Percentiles rank a stretch among this genome's conserved stretches.
Evolutionary conservation across 257 asterid genomes (phyloP).

Genomic region (Solanum chmielewskii): DNA sequence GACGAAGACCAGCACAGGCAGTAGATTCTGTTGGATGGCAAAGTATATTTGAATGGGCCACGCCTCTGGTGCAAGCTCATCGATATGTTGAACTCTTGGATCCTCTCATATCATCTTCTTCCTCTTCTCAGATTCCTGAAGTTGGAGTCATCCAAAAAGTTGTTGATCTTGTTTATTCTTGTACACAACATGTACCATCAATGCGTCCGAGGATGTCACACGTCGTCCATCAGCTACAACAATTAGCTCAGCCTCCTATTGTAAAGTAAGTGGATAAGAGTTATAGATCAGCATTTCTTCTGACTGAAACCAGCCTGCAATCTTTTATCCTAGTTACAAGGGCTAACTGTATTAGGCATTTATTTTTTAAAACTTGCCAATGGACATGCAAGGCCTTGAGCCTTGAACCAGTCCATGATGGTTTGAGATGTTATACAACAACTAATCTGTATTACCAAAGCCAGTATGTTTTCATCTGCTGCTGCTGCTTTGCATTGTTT

Average conservation of each 20-base stretch:
- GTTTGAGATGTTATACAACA: not conserved
- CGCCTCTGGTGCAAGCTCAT: slow-evolving; percentile 86
- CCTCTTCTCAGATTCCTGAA: slow-evolving; percentile 72
- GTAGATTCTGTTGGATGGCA: slow-evolving; percentile 97
- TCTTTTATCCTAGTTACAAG: not conserved
- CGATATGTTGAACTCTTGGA: slow-evolving; percentile 79
- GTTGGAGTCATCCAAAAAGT: slow-evolving; percentile 70
- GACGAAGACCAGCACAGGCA: slow-evolving; percentile 93
- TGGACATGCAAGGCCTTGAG: not conserved
- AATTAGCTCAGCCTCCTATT: slow-evolving; percentile 53
- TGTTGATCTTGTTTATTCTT: slow-evolving; percentile 90
- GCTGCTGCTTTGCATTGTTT: not conserved
- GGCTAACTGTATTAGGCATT: not conserved
- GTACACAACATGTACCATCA: slow-evolving; percentile 97
- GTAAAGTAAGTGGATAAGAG: slow-evolving; percentile 20
- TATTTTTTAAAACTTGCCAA: not conserved
- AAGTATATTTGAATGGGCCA: slow-evolving; percentile 99
- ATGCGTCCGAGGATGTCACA: slow-evolving; percentile 99
- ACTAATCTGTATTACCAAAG: not conserved
- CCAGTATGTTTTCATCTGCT: not conserved
- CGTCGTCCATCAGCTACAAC: slow-evolving; percentile 94
- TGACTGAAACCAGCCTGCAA: not conserved
- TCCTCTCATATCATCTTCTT: slow-evolving; percentile 64
- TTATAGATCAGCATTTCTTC: not conserved
- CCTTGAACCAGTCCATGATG: not conserved